Percentiles rank a stretch among this genome's conserved stretches.
These are phyloP conservation scores for Microbotryomycetes sp. DNA, from an alignment of 1,284 basidiomycete species.

Conservation along the genomic window DNA sequence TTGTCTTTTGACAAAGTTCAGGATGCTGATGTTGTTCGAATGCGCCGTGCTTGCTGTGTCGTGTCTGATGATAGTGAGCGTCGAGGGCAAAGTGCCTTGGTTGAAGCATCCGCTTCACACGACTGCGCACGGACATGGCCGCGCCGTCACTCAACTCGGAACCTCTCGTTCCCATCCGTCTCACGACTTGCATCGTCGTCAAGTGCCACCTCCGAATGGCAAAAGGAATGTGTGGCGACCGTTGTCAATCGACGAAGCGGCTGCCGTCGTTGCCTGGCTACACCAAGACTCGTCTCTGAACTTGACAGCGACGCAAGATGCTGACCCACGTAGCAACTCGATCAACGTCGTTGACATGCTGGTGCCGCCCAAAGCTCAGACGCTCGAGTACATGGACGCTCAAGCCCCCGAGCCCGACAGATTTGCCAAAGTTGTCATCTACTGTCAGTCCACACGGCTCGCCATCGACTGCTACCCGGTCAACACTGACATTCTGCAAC, in stretches of 20 bases:
- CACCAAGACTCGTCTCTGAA: constrained; percentile 38
- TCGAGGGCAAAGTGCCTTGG: neutral
- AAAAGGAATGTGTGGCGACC: constrained; percentile 38
- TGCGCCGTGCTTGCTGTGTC: no score
- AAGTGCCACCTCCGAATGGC: neutral
- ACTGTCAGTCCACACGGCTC: neutral
- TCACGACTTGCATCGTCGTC: neutral
- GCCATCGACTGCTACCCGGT: neutral
- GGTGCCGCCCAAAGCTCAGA: constrained; percentile 37
- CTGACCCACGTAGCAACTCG: constrained; percentile 39
- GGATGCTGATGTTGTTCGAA: no score
- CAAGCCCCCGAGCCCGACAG: neutral
- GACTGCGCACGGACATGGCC: neutral
- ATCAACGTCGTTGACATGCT: constrained; percentile 40
- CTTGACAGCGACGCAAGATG: constrained; percentile 38
- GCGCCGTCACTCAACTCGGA: neutral
- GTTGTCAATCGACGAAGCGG: constrained; percentile 39
- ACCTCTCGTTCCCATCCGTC: neutral
- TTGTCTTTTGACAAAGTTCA: no score
- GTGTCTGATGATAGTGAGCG: no score
- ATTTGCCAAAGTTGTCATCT: constrained; percentile 6
- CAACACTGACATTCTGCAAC: constrained; percentile 8
- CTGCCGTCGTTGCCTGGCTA: constrained; percentile 36
- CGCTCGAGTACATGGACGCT: neutral
- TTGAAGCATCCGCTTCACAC: neutral